Evolutionary conservation across 345 rosid species (phyloP).

Genomic region (Triadica sebifera): DNA sequence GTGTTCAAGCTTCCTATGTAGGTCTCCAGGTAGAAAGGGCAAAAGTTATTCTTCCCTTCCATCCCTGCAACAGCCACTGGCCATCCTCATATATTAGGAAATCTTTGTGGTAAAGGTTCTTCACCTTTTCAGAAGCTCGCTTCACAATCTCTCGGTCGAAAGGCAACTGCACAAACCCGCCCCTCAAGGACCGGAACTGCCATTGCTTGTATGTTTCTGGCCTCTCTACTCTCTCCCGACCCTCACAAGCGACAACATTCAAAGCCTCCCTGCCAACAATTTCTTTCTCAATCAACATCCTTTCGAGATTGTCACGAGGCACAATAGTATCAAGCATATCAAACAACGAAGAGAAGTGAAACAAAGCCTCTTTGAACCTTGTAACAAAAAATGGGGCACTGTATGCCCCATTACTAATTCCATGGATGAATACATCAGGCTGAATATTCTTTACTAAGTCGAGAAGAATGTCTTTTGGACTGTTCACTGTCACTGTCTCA

Average conservation of each 20-base stretch:
- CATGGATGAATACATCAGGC: slow-evolving; percentile 18
- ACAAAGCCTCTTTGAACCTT: slow-evolving; percentile 22
- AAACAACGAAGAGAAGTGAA: slow-evolving; percentile 27
- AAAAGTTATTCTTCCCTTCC: slow-evolving; percentile 27
- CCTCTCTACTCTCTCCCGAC: slow-evolving; percentile 25
- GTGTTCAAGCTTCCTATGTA: not conserved
- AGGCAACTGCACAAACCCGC: slow-evolving; percentile 24
- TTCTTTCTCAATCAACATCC: slow-evolving; percentile 31
- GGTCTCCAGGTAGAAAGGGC: slow-evolving; percentile 21
- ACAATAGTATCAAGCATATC: slow-evolving; percentile 21
- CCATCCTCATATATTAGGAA: slow-evolving; percentile 25
- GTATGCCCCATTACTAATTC: slow-evolving; percentile 22
- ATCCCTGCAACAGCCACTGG: slow-evolving; percentile 27
- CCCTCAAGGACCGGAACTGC: slow-evolving; percentile 25
- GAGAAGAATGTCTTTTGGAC: slow-evolving; percentile 18
- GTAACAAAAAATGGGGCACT: slow-evolving; percentile 24
- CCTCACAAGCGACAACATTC: slow-evolving; percentile 29
- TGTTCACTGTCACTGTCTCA: slow-evolving; percentile 22
- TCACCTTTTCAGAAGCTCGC: not conserved
- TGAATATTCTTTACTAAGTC: slow-evolving; percentile 20
- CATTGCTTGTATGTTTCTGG: slow-evolving; percentile 34
- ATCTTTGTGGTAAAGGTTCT: slow-evolving; percentile 21
- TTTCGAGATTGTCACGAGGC: slow-evolving; percentile 14
- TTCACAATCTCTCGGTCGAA: slow-evolving; percentile 17
- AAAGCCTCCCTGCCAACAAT: slow-evolving; percentile 21